Evolutionary conservation across 306 rosid species (phyloP).

Genomic region (Senna tora): DNA sequence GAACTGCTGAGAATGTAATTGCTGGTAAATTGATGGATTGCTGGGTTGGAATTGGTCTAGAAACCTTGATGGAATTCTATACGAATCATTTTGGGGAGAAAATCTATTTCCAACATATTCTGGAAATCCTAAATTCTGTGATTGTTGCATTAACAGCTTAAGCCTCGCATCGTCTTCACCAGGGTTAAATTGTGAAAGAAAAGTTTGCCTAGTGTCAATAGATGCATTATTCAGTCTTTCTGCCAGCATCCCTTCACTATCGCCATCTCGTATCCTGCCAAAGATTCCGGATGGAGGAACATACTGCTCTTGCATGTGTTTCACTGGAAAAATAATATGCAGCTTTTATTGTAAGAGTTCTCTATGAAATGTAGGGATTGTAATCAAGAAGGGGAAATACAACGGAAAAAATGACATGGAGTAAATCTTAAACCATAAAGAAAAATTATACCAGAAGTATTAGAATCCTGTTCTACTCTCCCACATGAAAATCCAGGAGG

Average conservation of each 20-base stretch:
- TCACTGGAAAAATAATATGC: conserved; percentile 35
- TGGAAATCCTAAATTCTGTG: conserved; percentile 43
- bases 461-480: conserved; percentile 39
- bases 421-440: conserved; percentile 29
- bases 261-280: conserved; percentile 36
- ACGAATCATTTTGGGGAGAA: conserved; percentile 44
- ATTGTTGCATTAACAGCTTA: conserved; percentile 43
- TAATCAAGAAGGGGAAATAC: conserved; percentile 22
- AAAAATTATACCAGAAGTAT: conserved; percentile 43
- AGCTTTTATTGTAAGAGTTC: neutral
- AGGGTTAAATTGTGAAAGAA: conserved; percentile 39
- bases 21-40: conserved; percentile 45
- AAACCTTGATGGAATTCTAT: conserved; percentile 41
- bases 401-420: neutral
- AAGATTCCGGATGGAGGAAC: conserved; percentile 41
- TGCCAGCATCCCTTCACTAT: conserved; percentile 33
- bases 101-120: conserved; percentile 40
- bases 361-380: conserved; percentile 12
- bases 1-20: conserved; percentile 45
- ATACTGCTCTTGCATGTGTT: conserved; percentile 40
- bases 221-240: conserved; percentile 41
- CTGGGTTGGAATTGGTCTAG: conserved; percentile 49
- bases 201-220: conserved; percentile 40
- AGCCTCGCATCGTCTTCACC: conserved; percentile 46
- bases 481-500: conserved; percentile 57